phyloP scores from a whole-genome alignment of 441 rosid species.

The Croton laevigatus region DNA sequence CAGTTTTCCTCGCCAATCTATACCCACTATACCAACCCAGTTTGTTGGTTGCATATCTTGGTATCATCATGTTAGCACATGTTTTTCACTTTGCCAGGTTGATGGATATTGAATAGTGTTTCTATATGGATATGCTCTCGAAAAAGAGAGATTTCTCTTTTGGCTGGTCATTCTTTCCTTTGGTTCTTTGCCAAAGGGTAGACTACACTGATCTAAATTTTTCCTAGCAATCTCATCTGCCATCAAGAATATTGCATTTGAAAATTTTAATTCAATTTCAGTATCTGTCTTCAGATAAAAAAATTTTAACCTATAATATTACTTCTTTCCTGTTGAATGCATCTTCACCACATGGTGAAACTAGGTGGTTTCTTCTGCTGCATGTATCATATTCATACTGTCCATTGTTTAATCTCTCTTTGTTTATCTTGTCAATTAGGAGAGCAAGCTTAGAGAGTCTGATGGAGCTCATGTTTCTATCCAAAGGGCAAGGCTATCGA shows the following conservation, averaged over 20 bases:
- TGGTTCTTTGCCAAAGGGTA: too few relatives aligned
- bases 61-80: not conserved
- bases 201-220: not conserved
- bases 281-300: not conserved
- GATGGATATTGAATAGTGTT: not conserved
- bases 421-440: constrained; percentile 31
- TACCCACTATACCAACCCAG: too few relatives aligned
- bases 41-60: not conserved
- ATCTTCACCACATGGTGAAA: not conserved
- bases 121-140: not conserved
- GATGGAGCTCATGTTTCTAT: constrained; percentile 37
- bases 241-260: not conserved
- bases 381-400: not conserved
- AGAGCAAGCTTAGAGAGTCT: constrained; percentile 37
- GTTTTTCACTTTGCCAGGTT: not conserved
- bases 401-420: not conserved
- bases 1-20: not conserved
- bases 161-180: not conserved
- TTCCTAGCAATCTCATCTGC: not conserved
- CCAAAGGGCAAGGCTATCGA: constrained; percentile 47
- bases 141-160: not conserved
- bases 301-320: not conserved
- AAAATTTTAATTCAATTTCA: not conserved
- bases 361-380: not conserved
- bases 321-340: not conserved